A percentile compares a stretch with the other conserved stretches of the same genome.
Conservation (phyloP, 2,329 filamentous ascomycete species). For the Apiospora hydei region DNA sequence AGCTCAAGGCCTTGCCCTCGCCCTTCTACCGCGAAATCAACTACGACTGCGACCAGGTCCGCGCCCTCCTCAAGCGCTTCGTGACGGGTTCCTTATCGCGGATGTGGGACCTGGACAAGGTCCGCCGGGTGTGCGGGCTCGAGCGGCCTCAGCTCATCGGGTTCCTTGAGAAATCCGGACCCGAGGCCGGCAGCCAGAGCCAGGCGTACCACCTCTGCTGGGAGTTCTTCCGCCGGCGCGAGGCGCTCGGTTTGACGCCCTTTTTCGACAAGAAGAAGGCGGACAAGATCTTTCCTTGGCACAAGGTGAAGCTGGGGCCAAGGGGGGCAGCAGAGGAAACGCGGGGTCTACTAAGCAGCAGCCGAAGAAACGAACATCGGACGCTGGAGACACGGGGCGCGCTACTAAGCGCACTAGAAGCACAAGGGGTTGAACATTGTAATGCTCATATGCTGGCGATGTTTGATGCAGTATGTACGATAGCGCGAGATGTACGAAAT, state of each 20-base stretch:
- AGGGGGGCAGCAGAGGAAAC: background rate
- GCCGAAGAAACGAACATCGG: background rate
- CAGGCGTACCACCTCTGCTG: constrained; percentile 2
- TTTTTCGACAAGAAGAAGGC: background rate
- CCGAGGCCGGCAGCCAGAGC: background rate
- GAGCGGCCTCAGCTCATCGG: background rate
- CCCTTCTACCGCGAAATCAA: background rate
- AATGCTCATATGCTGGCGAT: too few species aligned
- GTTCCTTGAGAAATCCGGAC: background rate
- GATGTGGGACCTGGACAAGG: background rate
- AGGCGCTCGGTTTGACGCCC: background rate
- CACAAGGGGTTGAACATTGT: background rate
- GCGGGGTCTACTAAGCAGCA: background rate
- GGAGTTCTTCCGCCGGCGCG: background rate
- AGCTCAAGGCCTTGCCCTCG: background rate
- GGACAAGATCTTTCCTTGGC: background rate
- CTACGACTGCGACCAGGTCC: constrained; percentile 21
- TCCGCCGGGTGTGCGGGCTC: background rate
- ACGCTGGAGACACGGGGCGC: background rate
- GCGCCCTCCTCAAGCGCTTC: background rate
- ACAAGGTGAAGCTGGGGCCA: background rate
- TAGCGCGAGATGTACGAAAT: background rate
- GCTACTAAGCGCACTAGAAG: background rate
- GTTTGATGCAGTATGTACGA: background rate
- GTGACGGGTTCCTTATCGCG: too few species aligned